These are phyloP conservation scores for Neurospora crassa DNA, from an alignment of 2,329 filamentous ascomycete genomes.

Conservation along the genomic window DNA sequence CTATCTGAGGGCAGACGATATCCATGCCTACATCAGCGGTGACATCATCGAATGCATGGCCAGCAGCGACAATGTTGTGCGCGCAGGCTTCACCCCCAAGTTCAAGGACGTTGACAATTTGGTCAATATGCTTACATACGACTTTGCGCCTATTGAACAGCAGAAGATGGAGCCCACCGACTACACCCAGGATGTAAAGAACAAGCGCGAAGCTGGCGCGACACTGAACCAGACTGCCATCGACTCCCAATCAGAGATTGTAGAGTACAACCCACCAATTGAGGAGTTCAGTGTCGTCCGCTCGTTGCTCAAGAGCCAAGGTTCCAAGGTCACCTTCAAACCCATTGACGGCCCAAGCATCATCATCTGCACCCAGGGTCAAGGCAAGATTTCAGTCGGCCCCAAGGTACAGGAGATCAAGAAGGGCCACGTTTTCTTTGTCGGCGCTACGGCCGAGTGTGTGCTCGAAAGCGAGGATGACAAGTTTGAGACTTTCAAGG, in stretches of 20 bases:
- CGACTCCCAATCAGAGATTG: slow-evolving; percentile 60
- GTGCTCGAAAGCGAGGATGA: slow-evolving; percentile 65
- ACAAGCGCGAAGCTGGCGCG: slow-evolving; percentile 48
- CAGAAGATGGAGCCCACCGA: slow-evolving; percentile 85
- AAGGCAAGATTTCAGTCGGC: slow-evolving; percentile 77
- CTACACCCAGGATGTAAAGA: slow-evolving; percentile 35
- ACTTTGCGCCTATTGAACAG: slow-evolving; percentile 84
- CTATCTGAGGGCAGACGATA: slow-evolving; percentile 93
- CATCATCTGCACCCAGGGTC: slow-evolving; percentile 78
- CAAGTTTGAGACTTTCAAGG: slow-evolving; percentile 81
- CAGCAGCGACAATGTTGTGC: slow-evolving; percentile 95
- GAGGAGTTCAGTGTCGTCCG: slow-evolving; percentile 91
- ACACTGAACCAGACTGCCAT: slow-evolving; percentile 77
- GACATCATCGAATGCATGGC: slow-evolving; percentile 99
- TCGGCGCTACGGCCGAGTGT: slow-evolving; percentile 78
- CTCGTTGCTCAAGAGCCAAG: slow-evolving; percentile 59
- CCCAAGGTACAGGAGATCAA: slow-evolving; percentile 66
- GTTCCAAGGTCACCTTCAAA: slow-evolving; percentile 82
- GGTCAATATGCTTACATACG: slow-evolving; percentile 87
- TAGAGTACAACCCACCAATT: slow-evolving; percentile 90
- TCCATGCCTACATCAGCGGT: slow-evolving; percentile 86
- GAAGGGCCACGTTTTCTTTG: slow-evolving; percentile 70
- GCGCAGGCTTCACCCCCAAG: slow-evolving; percentile 94
- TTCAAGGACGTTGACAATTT: slow-evolving; percentile 93
- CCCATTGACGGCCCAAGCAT: slow-evolving; percentile 82